Evolutionary conservation across 257 asterid genomes (phyloP).

Genomic region (Nicotiana otophora): DNA sequence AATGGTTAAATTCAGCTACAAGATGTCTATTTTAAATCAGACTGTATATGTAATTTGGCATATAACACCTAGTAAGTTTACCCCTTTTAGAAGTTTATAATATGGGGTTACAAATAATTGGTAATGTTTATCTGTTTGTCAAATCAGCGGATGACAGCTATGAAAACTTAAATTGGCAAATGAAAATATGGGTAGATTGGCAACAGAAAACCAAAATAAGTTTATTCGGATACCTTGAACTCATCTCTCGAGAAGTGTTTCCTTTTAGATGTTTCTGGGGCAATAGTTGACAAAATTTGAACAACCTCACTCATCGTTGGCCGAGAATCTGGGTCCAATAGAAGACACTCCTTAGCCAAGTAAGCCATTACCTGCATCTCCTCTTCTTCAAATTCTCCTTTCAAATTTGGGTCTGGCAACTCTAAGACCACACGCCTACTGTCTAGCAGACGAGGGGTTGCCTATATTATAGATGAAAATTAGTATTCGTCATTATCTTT

Average conservation of each 20-base stretch:
- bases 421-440: slow-evolving; percentile 71
- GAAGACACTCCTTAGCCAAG: slow-evolving; percentile 87
- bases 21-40: not conserved
- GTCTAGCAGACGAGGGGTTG: slow-evolving; percentile 69
- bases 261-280: slow-evolving; percentile 71
- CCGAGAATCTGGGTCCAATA: slow-evolving; percentile 88
- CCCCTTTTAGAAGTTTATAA: not conserved
- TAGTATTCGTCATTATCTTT: slow-evolving; percentile 1
- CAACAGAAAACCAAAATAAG: not conserved
- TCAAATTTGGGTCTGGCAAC: slow-evolving; percentile 72
- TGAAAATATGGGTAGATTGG: not conserved
- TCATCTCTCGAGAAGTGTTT: slow-evolving; percentile 41
- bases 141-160: not conserved
- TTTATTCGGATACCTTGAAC: slow-evolving; percentile 22
- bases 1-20: not conserved
- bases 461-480: slow-evolving; percentile 38
- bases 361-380: slow-evolving; percentile 97
- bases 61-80: not conserved
- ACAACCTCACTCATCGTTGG: slow-evolving; percentile 95
- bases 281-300: slow-evolving; percentile 77
- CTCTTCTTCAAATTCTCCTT: slow-evolving; percentile 63
- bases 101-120: not conserved
- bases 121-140: not conserved
- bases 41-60: not conserved
- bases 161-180: not conserved